phyloP scores from a whole-genome alignment of 345 rosid species.

The Eucalyptus dawsonii region DNA sequence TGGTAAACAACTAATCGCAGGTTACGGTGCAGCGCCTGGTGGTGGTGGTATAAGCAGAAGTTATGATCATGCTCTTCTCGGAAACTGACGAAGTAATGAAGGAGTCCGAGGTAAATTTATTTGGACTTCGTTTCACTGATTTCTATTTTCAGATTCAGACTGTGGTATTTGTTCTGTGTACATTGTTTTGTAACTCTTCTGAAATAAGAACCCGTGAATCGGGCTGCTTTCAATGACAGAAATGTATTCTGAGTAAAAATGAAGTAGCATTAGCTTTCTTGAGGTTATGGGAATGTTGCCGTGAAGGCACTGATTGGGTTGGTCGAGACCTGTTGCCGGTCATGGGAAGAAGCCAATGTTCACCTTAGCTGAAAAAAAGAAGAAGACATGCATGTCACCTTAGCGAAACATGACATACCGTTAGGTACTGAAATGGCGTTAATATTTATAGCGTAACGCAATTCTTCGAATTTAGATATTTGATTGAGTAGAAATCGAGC shows the following conservation, averaged over 20 bases:
- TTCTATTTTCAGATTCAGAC: neutral
- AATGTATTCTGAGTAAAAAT: neutral
- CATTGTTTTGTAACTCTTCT: neutral
- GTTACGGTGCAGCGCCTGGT: neutral
- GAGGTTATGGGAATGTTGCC: neutral
- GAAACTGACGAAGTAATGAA: neutral
- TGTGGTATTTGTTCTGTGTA: neutral
- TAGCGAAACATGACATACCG: too few species aligned
- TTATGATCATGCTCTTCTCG: neutral
- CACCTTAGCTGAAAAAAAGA: too few species aligned
- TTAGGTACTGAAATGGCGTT: accelerated
- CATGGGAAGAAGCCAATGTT: neutral
- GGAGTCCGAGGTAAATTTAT: neutral
- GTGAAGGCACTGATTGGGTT: neutral
- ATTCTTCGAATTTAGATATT: too few species aligned
- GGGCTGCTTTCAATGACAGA: neutral
- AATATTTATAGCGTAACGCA: too few species aligned
- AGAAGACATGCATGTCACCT: too few species aligned
- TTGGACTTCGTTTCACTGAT: neutral
- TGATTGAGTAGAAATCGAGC: too few species aligned
- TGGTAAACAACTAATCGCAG: neutral
- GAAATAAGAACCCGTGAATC: neutral
- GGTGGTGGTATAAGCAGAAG: neutral
- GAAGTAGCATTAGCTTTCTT: neutral
- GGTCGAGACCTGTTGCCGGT: neutral